Evolutionary conservation across 495 filamentous ascomycete genomes (phyloP), one percentile per base, ranked within the genome.

Genomic region (Daldinia loculata): DNA sequence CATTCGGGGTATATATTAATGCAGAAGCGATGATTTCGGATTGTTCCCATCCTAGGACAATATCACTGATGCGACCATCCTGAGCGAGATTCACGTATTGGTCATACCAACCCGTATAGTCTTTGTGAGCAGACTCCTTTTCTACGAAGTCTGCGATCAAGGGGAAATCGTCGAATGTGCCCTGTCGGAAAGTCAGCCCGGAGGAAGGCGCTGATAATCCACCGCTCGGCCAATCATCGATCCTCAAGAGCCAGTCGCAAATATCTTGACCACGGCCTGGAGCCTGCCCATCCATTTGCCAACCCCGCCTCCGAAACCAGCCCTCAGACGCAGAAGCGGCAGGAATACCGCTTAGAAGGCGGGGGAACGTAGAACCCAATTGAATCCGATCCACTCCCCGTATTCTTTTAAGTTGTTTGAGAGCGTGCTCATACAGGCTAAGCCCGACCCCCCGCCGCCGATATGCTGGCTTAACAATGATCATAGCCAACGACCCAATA

Each of bases 321-420:
- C 83, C 80, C 52, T 88, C 85, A 7, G 69, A 76, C 5, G 77
- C 69, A 32, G 72, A 76, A 39, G 86, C 83, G 9, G 78, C 61
- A 14, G 87, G 85, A 30, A 88, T 77, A 2, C 88, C 88, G 64
- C 86, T 87, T 15, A 89, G 78, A 6, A 90, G 76, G 41, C 88
- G 84, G 39, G 88, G 88, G 64, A 88, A 90, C 19, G 87, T 87
- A 74, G 84, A 86, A 30, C 88, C 88, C 22, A 90, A 80, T 57
- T 88, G 87, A 36, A 89, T 69, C 24, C 85, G 83, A 30, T 80
- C 81, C 32, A 89, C 81, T 2, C 86, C 86, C 32, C 84, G 80
- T 38, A 83, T 84, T 59, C 81, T 83, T 14, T 77, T 78, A n/a
- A 90, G 82, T 63, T 87, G 80, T 22, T 76, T 77, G 27, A 85